Percentiles rank a stretch among this genome's conserved stretches.
Evolutionary conservation across 1,284 basidiomycete species (phyloP).

Genomic region (Cutaneotrichosporon sp.): DNA sequence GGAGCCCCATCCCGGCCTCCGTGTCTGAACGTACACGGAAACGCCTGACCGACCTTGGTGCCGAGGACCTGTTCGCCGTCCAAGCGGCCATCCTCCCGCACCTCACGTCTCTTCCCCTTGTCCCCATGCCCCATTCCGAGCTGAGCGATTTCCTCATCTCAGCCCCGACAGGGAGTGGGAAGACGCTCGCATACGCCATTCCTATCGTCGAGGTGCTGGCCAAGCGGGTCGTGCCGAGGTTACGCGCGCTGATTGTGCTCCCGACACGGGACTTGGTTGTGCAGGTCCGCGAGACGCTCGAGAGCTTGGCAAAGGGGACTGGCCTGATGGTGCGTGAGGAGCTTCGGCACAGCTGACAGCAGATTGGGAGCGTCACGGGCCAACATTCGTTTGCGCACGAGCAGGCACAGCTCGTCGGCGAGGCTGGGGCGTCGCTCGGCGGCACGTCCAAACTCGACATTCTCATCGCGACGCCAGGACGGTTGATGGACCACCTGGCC

Average conservation of each 20-base stretch:
- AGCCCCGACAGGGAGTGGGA: constrained; percentile 94
- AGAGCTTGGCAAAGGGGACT: constrained; percentile 74
- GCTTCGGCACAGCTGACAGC: neutral
- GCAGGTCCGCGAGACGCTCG: constrained; percentile 89
- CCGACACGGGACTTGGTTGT: constrained; percentile 93
- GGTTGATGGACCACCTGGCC: constrained; percentile 87
- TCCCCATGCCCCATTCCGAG: constrained; percentile 65
- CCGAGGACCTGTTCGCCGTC: constrained; percentile 72
- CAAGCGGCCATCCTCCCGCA: constrained; percentile 44
- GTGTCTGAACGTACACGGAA: constrained; percentile 61
- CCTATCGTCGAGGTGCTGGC: constrained; percentile 85
- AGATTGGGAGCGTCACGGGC: constrained; percentile 48
- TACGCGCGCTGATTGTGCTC: constrained; percentile 86
- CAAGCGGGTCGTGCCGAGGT: constrained; percentile 65
- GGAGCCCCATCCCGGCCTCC: constrained; percentile 52
- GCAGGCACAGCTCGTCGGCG: constrained; percentile 41
- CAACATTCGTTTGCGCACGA: constrained; percentile 48
- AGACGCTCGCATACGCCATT: constrained; percentile 89
- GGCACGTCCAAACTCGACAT: constrained; percentile 89
- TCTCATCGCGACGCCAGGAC: constrained; percentile 89
- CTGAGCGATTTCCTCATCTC: constrained; percentile 89
- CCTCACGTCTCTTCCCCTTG: constrained; percentile 36
- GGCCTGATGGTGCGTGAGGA: constrained; percentile 65
- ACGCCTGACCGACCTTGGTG: constrained; percentile 67
- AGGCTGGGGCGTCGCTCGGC: constrained; percentile 39